Evolutionary conservation across 768 basidiomycete species (phyloP).

Genomic region (Pisolithus tinctorius): DNA sequence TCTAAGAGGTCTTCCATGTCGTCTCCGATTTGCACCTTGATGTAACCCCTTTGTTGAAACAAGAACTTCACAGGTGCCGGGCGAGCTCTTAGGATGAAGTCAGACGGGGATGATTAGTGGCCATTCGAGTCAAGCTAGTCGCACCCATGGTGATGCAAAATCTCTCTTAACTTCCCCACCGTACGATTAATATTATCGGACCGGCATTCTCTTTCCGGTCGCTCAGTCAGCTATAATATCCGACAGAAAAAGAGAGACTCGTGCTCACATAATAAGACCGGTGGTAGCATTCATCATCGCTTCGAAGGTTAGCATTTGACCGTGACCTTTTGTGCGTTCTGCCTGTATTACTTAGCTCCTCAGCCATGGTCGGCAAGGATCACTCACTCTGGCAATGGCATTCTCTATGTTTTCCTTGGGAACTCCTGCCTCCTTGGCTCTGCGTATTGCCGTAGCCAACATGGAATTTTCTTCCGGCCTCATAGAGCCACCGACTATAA

Average conservation of each 20-base stretch:
- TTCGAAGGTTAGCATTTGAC: constrained; percentile 50
- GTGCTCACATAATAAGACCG: constrained; percentile 56
- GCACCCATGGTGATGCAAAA: constrained; percentile 43
- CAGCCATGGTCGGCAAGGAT: background rate
- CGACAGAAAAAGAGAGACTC: background rate
- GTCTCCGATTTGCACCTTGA: constrained; percentile 37
- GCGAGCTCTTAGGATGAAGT: constrained; percentile 40
- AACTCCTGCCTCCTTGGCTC: constrained; percentile 50
- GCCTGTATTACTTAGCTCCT: constrained; percentile 28
- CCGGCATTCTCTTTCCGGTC: constrained; percentile 43
- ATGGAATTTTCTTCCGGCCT: constrained; percentile 49
- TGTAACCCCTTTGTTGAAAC: constrained; percentile 50
- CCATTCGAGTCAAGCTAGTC: constrained; percentile 5
- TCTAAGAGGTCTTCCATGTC: constrained; percentile 33
- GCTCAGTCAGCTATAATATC: background rate
- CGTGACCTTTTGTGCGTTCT: constrained; percentile 41
- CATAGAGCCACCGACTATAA: constrained; percentile 47
- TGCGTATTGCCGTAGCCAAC: constrained; percentile 48
- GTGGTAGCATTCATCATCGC: constrained; percentile 52
- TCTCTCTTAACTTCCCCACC: constrained; percentile 47
- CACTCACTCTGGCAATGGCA: constrained; percentile 47
- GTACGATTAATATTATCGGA: constrained; percentile 65
- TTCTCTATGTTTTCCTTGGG: constrained; percentile 67
- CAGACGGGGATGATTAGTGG: background rate
- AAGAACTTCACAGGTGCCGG: constrained; percentile 60